Evolutionary conservation across 2,329 filamentous ascomycete genomes (phyloP), one percentile per base, ranked within the genome.

Genomic region (Claviceps citrina): DNA sequence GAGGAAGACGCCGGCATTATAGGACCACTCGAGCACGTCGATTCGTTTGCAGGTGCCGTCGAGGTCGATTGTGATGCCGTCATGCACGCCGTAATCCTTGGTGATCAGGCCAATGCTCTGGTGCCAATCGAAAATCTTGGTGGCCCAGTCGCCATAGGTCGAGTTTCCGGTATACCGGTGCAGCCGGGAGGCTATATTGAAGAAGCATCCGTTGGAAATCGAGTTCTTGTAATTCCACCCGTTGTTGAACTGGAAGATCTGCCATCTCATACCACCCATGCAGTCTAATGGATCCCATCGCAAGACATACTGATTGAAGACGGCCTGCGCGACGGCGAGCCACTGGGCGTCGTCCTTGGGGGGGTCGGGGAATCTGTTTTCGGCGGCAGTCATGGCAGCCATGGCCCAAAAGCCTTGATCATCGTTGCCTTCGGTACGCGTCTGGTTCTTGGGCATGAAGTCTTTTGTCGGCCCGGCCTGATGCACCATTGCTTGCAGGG

Each of bases 341-440:
- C 66, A 93, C 45, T 81, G 76, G 0, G 81, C 76, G 39, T 77
- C 55, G 42, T 69, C 71, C 0, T 64, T 47, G 0, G 73, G 68
- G 4, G 81, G 78, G 49, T 85, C 71, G 2, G 79, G 78, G 51
- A 81, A 89, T 46, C 76, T 77, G 51, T 78, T 73, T 59, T 93
- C 84, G 28, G 81, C 79, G 2, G 84, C 84, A 8, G 73, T 71
- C 67, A 93, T 81, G 44, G 79, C 81, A 1, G 84, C 75, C 65
- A 91, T 71, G n/a, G 73, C 82, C 84, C 84, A 93, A 60, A 91
- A 89, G 5, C 81, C 78, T 57, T 84, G 81, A 50, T 84, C 81
- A 47, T 85, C 81, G 58, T 84, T 84, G 47, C 79, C 79, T 45
- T 70, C 58, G 2, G 68, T 69, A 36, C 63, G 58, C 6, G 73